phyloP scores from a whole-genome alignment of 2,329 filamentous ascomycete genomes.

The Cercospora canescens region DNA sequence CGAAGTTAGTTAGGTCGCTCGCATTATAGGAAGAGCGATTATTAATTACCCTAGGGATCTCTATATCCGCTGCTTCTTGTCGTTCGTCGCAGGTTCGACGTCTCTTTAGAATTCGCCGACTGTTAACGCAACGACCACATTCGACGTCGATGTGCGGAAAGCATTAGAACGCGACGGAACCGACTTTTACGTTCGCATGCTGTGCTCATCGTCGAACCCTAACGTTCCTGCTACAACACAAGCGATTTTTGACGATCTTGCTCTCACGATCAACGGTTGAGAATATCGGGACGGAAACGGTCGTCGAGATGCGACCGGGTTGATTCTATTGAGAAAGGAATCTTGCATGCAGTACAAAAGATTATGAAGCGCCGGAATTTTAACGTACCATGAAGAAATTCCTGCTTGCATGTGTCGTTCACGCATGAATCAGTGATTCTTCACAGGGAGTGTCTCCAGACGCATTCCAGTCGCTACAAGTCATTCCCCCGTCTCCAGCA shows the following conservation, averaged over 20 bases:
- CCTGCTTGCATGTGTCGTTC: too few relatives aligned
- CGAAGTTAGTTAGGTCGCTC: not conserved
- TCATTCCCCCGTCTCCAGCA: too few relatives aligned
- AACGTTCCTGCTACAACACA: not conserved
- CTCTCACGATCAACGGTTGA: too few relatives aligned
- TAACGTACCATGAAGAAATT: too few relatives aligned
- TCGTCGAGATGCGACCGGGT: too few relatives aligned
- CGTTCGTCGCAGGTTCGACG: not conserved
- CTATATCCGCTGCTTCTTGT: not conserved
- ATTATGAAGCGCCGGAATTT: too few relatives aligned
- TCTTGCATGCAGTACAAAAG: too few relatives aligned
- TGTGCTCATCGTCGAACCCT: not conserved
- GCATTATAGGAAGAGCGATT: not conserved
- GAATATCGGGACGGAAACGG: too few relatives aligned
- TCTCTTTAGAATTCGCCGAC: not conserved
- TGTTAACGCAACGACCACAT: not conserved
- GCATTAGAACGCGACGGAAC: not conserved
- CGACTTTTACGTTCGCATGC: not conserved
- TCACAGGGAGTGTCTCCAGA: too few relatives aligned
- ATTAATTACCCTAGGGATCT: not conserved
- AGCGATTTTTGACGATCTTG: not conserved
- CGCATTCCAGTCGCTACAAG: too few relatives aligned
- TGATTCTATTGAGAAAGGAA: too few relatives aligned
- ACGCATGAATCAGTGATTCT: too few relatives aligned
- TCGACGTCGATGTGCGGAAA: not conserved